These are phyloP conservation scores for Penicillium alfredii DNA, from an alignment of 495 filamentous ascomycete genomes.

Conservation along the genomic window DNA sequence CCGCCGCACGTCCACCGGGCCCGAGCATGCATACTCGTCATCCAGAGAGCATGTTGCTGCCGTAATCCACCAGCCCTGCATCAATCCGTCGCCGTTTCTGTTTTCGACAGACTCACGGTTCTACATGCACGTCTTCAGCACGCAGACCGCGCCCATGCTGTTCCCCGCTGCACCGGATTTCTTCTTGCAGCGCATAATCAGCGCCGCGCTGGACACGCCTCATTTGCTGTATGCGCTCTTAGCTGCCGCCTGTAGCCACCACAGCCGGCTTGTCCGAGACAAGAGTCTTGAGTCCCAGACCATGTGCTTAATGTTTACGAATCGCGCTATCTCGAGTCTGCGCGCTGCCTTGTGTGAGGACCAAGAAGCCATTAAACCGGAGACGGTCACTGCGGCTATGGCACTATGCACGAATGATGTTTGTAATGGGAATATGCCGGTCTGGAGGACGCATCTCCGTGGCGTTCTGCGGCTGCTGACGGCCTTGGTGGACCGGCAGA, in stretches of 20 bases:
- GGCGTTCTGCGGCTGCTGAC: conserved; percentile 22
- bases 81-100: conserved; percentile 20
- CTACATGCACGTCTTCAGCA: conserved; percentile 24
- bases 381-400: conserved; percentile 29
- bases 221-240: conserved; percentile 29
- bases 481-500: conserved; percentile 14
- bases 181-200: conserved; percentile 24
- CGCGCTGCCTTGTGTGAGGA: conserved; percentile 11
- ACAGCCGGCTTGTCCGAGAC: conserved; percentile 22
- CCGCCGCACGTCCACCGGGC: neutral
- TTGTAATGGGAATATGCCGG: conserved; percentile 29
- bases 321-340: conserved; percentile 24
- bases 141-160: conserved; percentile 22
- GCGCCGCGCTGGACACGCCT: conserved; percentile 19
- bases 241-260: conserved; percentile 26
- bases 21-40: neutral
- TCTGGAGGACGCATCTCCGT: conserved; percentile 24
- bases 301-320: conserved; percentile 25
- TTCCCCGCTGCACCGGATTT: conserved; percentile 24
- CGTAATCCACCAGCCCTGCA: conserved; percentile 10
- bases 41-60: too few relatives aligned
- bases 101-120: conserved; percentile 19
- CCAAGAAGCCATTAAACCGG: conserved; percentile 11
- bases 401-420: conserved; percentile 33
- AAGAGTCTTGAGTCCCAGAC: conserved; percentile 5